Evolutionary conservation across 108 stramenopile genomes (phyloP), one percentile per base, ranked within the genome.

Genomic region (Aurantiochytrium sp.): DNA sequence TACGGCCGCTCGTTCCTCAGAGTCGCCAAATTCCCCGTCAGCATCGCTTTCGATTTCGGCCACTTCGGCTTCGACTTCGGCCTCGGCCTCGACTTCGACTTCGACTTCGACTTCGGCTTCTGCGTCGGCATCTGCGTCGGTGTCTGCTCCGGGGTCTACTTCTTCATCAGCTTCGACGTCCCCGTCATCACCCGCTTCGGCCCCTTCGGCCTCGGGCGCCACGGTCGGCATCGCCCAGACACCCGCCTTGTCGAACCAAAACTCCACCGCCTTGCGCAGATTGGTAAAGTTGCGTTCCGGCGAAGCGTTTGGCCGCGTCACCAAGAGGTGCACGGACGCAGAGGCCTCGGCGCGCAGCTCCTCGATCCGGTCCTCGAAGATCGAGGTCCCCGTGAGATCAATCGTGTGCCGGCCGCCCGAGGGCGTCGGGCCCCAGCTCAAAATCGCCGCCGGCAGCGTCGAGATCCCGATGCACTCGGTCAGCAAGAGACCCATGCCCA

Each of bases 381-480:
- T 48, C 19, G 73, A 81, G 2, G 73, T 81, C 2, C 73, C 73
- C n/a, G 42, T 48, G 8, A 81, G 42, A 81, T 81, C 39, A 81
- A 81, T 81, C 39, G n/a, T 48, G 45, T 81, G 73, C n/a, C 42
- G 73, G 6, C 73, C 73, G 6, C 73, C 73, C n/a, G 42, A 22
- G 12, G 73, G 24, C 45, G 27, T 81, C 42, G 39, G 42, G 12
- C 42, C 42, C 73, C 73, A 81, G 15, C 30, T 15, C 39, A 81
- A 48, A 22, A 81, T 48, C 12, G 42, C 12, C 10, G 73, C 1
- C 6, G 42, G 42, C 45, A 81, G 32, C 10, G 36, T 65, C 10
- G 59, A 65, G 34, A 65, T 65, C 8, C 59, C 59, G 19, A 65
- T 65, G 59, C 59, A 65, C 19, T 65, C 59, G 22, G 59, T 34